Percentiles rank a stretch among this genome's conserved stretches.
Conservation (phyloP, 2,329 filamentous ascomycete species). For the Didymella sp. region DNA sequence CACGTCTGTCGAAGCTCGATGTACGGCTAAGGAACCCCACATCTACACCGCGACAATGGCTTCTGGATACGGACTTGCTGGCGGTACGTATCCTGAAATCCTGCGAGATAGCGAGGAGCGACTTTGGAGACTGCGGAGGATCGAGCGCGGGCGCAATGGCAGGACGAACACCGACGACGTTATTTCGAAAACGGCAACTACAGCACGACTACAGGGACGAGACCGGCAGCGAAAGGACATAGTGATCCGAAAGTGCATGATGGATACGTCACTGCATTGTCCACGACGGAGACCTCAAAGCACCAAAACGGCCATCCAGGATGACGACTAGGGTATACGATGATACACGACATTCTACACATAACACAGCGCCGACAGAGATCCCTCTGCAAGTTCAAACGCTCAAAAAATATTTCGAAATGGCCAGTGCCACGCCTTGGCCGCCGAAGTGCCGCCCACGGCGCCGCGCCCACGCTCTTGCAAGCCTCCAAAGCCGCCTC, state of each 20-base stretch:
- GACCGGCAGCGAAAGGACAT: neutral
- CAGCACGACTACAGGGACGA: neutral
- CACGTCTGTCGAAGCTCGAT: slow-evolving; percentile 27
- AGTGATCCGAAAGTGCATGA: neutral
- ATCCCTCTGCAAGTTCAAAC: neutral
- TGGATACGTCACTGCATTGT: neutral
- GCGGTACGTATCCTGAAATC: slow-evolving; percentile 65
- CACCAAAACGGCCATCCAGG: neutral
- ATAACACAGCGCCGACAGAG: neutral
- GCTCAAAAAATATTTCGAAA: neutral
- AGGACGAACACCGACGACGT: slow-evolving; percentile 17
- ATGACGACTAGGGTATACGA: neutral
- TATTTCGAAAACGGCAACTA: slow-evolving; percentile 9
- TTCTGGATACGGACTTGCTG: slow-evolving; percentile 81
- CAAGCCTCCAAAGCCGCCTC: neutral
- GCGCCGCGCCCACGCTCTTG: neutral
- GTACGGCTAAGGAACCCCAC: slow-evolving; percentile 31
- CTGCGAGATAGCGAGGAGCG: neutral
- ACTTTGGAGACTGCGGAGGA: slow-evolving; percentile 20
- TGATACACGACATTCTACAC: neutral
- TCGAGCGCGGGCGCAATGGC: slow-evolving; percentile 28
- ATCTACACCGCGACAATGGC: slow-evolving; percentile 65
- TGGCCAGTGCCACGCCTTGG: neutral
- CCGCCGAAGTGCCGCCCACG: neutral
- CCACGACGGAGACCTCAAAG: neutral